A percentile compares a stretch with the other conserved stretches of the same genome.
phyloP scores from a whole-genome alignment of 805 yeast species.

The Nakazawaea anatomiae region DNA sequence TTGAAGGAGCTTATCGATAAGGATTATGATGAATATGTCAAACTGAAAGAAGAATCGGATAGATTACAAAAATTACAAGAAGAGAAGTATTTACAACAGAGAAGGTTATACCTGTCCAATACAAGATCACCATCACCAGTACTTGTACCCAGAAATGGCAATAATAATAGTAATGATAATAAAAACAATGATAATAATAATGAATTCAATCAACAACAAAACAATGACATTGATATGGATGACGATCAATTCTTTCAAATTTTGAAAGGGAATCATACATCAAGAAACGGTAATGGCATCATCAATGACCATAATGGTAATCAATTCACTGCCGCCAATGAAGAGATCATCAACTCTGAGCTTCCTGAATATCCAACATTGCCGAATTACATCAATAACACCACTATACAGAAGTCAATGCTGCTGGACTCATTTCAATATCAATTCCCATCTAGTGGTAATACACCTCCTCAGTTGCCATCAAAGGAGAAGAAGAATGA shows the following conservation, averaged over 20 bases:
- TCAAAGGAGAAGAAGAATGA: background rate
- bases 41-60: conserved; percentile 15
- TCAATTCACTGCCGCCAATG: background rate
- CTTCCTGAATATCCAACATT: background rate
- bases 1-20: conserved; percentile 20
- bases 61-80: conserved; percentile 5
- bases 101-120: conserved; percentile 1
- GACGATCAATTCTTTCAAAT: conserved; percentile 5
- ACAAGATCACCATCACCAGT: background rate
- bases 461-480: conserved; percentile 3
- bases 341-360: background rate
- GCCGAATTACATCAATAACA: background rate
- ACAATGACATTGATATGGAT: background rate
- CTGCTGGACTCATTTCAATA: background rate
- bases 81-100: conserved; percentile 7
- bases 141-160: background rate
- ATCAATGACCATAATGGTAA: background rate
- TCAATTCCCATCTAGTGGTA: conserved; percentile 1
- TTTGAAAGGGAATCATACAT: background rate
- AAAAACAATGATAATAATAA: background rate
- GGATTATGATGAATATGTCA: conserved; percentile 18
- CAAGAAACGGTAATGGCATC: background rate
- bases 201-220: too few species aligned
- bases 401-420: too few species aligned
- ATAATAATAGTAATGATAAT: conserved; percentile 4